Conservation (phyloP, 495 filamentous ascomycete genomes). For the Parachaetomium inaequale region DNA sequence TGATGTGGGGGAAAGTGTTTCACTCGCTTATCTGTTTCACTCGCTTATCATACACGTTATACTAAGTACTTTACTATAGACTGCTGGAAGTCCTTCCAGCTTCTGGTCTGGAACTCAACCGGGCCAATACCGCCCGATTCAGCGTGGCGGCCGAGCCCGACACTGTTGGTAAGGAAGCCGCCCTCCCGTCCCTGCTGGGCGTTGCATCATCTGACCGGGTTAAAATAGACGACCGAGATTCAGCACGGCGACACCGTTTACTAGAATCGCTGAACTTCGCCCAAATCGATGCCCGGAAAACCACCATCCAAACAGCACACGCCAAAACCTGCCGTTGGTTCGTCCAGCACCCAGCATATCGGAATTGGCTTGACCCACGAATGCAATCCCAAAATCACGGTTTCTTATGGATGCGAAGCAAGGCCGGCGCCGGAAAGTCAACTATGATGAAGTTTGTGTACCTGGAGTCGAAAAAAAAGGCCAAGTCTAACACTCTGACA, state of each 20-base stretch:
- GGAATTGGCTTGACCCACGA: constrained; percentile 41
- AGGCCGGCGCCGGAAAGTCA: constrained; percentile 53
- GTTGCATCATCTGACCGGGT: constrained; percentile 7
- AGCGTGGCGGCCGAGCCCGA: no score
- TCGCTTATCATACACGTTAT: no score
- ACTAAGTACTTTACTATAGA: no score
- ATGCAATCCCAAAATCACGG: constrained; percentile 40
- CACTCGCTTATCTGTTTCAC: no score
- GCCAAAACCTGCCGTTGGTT: constrained; percentile 49
- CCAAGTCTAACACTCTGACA: not conserved
- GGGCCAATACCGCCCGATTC: no score
- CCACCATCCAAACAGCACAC: constrained; percentile 36
- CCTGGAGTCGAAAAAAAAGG: constrained; percentile 23
- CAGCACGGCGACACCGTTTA: constrained; percentile 15
- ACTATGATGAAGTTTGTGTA: constrained; percentile 23
- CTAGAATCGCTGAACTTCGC: constrained; percentile 35
- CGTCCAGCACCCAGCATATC: constrained; percentile 36
- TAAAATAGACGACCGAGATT: not conserved
- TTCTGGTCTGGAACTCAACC: no score
- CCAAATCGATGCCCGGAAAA: constrained; percentile 38
- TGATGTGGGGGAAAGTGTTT: no score
- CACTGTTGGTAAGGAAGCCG: no score
- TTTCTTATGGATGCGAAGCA: constrained; percentile 53
- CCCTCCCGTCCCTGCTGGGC: constrained; percentile 5
- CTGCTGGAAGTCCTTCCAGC: no score